phyloP scores from a whole-genome alignment of 805 yeast genomes.

The Candida awuae region DNA sequence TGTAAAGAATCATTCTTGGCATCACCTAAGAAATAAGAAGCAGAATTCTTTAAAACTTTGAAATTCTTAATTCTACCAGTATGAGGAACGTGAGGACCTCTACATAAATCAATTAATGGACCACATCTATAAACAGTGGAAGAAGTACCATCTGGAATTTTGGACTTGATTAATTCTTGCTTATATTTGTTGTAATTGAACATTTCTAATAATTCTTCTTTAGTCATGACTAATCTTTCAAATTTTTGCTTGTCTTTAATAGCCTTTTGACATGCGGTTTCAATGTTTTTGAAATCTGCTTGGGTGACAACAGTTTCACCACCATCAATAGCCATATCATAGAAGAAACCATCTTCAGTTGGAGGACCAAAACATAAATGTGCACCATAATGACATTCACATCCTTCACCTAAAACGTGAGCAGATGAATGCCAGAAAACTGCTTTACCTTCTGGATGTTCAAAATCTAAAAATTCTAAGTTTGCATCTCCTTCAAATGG shows the following conservation, averaged over 20 bases:
- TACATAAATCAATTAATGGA: constrained; percentile 90
- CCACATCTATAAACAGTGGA: constrained; percentile 98
- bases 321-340: constrained; percentile 81
- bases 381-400: constrained; percentile 94
- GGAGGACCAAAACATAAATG: constrained; percentile 95
- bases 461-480: constrained; percentile 84
- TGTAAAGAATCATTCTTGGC: constrained; percentile 88
- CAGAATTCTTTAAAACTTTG: constrained; percentile 89
- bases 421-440: constrained; percentile 99
- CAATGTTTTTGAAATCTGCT: constrained; percentile 76
- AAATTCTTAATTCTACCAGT: constrained; percentile 94
- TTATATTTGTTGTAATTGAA: constrained; percentile 94
- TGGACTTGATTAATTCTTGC: constrained; percentile 74
- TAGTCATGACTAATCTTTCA: constrained; percentile 85
- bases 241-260: constrained; percentile 93
- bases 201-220: constrained; percentile 88
- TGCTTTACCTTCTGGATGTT: constrained; percentile 85
- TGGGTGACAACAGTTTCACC: constrained; percentile 73
- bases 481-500: constrained; percentile 70
- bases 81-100: constrained; percentile 97
- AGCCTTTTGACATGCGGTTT: constrained; percentile 78
- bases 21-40: constrained; percentile 94
- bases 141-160: constrained; percentile 92
- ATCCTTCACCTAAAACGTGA: constrained; percentile 95
- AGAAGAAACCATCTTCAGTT: constrained; percentile 94